These are phyloP conservation scores for Agrostemma githago DNA, from an alignment of 148 eudicot species.

Conservation along the genomic window DNA sequence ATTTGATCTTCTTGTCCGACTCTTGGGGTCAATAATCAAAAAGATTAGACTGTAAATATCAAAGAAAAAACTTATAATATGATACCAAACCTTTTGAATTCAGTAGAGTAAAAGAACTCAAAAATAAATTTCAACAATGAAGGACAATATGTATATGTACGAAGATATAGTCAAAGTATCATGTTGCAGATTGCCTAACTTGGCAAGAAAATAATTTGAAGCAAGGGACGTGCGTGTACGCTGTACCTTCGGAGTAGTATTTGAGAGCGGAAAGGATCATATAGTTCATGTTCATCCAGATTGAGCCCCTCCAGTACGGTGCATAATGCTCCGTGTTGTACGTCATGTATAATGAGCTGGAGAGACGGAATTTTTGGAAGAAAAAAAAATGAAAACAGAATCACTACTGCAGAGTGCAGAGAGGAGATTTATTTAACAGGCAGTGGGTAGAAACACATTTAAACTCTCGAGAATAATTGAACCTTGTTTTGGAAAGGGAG, in stretches of 20 bases:
- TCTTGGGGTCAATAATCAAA: too few species aligned
- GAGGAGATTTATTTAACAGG: neutral
- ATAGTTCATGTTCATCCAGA: constrained; percentile 97
- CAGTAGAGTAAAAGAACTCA: too few species aligned
- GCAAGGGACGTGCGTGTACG: neutral
- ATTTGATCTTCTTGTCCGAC: too few species aligned
- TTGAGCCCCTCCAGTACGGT: constrained; percentile 96
- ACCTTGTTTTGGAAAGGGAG: constrained; percentile 89
- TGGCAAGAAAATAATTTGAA: constrained; percentile 6
- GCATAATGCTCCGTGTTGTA: constrained; percentile 91
- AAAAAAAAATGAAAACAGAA: neutral
- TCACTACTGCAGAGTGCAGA: neutral
- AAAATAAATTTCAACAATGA: too few species aligned
- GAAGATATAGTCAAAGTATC: too few species aligned
- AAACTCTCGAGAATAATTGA: neutral
- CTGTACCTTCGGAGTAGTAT: constrained; percentile 76
- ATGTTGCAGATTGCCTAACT: too few species aligned
- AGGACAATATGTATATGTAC: too few species aligned
- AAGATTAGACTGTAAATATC: too few species aligned
- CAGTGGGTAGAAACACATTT: neutral
- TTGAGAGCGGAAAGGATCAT: constrained; percentile 86
- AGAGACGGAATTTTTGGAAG: neutral
- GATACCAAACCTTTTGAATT: too few species aligned
- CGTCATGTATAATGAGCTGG: constrained; percentile 89
- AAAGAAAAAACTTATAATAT: too few species aligned